Evolutionary conservation across 768 basidiomycete species (phyloP).

Genomic region (Peribolospora kevripleyi): DNA sequence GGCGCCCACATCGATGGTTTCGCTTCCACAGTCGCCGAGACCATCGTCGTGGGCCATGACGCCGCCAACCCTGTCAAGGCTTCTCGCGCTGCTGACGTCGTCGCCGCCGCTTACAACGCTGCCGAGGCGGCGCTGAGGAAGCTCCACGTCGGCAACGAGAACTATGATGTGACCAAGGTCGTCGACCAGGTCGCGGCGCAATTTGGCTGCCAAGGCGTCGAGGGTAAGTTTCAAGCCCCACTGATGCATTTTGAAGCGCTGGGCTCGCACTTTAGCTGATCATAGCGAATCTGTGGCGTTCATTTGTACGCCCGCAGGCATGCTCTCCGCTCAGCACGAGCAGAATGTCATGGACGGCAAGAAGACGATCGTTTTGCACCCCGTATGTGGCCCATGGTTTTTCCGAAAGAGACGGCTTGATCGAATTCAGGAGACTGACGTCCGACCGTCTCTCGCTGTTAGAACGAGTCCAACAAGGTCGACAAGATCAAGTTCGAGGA

Average conservation of each 20-base stretch:
- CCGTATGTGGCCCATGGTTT: constrained; percentile 25
- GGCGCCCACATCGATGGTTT: constrained; percentile 97
- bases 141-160: constrained; percentile 77
- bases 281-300: no score
- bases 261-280: no score
- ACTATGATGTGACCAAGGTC: constrained; percentile 78
- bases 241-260: no score
- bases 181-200: constrained; percentile 32
- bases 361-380: constrained; percentile 53
- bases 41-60: constrained; percentile 56
- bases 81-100: constrained; percentile 51
- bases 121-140: constrained; percentile 70
- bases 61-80: constrained; percentile 52
- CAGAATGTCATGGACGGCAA: constrained; percentile 85
- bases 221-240: no score
- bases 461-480: constrained; percentile 51
- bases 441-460: constrained; percentile 37
- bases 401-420: no score
- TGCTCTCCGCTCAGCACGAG: constrained; percentile 66
- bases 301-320: constrained; percentile 28
- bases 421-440: constrained; percentile 14
- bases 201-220: no score
- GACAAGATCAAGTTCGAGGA: constrained; percentile 44
- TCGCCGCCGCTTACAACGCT: constrained; percentile 82
- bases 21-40: constrained; percentile 80